These are phyloP conservation scores for Leucogyrophana mollusca DNA, from an alignment of 768 basidiomycete genomes.

Conservation along the genomic window DNA sequence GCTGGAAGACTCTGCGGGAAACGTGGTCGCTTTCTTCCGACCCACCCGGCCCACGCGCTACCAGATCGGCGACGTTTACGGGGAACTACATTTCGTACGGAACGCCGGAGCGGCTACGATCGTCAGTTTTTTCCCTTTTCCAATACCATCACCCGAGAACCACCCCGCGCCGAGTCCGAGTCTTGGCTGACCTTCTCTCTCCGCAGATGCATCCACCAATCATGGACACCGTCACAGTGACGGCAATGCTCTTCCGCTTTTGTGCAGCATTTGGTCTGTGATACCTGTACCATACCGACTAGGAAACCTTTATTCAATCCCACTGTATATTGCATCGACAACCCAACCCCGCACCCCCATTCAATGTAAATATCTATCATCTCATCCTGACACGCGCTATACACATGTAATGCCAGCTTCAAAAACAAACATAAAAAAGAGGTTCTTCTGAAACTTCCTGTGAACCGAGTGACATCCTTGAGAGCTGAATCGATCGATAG, in stretches of 20 bases:
- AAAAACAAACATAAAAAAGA: no score
- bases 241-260: constrained; percentile 84
- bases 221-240: constrained; percentile 86
- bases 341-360: no score
- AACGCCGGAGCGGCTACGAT: constrained; percentile 79
- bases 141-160: constrained; percentile 9
- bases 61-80: constrained; percentile 84
- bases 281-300: constrained; percentile 17
- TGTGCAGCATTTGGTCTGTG: constrained; percentile 52
- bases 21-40: constrained; percentile 77
- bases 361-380: constrained; percentile 27
- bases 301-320: constrained; percentile 20
- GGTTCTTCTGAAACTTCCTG: constrained; percentile 19
- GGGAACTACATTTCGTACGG: constrained; percentile 82
- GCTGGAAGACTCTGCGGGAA: constrained; percentile 71
- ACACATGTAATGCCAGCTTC: constrained; percentile 31
- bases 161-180: background rate
- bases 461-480: no score
- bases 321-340: constrained; percentile 30
- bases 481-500: constrained; percentile 16
- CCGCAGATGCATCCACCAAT: constrained; percentile 81
- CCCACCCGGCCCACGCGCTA: constrained; percentile 76
- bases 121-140: constrained; percentile 44
- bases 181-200: constrained; percentile 22
- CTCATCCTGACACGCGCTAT: constrained; percentile 20